phyloP scores from a whole-genome alignment of 1,139 yeast species.

The Hemisphaericaspora lyxosophila region DNA sequence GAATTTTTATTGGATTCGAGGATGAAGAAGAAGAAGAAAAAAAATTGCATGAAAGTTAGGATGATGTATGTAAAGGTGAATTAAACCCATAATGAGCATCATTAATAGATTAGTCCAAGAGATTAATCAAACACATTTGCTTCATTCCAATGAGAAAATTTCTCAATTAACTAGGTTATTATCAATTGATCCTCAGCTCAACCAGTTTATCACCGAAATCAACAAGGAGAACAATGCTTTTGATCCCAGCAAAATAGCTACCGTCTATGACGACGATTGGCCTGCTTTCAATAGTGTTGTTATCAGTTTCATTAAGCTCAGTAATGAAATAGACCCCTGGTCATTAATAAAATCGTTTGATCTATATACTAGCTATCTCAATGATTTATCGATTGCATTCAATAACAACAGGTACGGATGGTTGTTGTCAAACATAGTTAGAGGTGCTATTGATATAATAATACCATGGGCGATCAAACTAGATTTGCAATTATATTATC shows the following conservation, averaged over 20 bases:
- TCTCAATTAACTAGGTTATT: conserved; percentile 9
- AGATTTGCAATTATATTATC: conserved; percentile 46
- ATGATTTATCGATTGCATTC: conserved; percentile 59
- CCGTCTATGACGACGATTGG: conserved; percentile 43
- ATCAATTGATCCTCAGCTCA: conserved; percentile 12
- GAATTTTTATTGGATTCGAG: no score
- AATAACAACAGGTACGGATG: conserved; percentile 53
- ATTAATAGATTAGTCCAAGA: conserved; percentile 72
- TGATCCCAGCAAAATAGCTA: conserved; percentile 17
- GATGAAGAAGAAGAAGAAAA: no score
- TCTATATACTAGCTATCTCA: conserved; percentile 50
- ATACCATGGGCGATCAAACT: conserved; percentile 52
- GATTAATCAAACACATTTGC: conserved; percentile 9
- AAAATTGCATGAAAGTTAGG: no score
- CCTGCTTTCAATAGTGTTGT: conserved; percentile 53
- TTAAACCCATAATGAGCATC: conserved; percentile 52
- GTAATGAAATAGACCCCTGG: conserved; percentile 60
- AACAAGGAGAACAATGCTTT: conserved; percentile 5
- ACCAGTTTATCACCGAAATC: conserved; percentile 9
- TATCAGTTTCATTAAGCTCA: conserved; percentile 48
- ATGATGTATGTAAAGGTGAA: no score
- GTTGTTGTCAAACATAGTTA: conserved; percentile 45
- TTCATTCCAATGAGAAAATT: conserved; percentile 7
- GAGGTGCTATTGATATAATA: conserved; percentile 38
- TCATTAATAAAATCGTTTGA: conserved; percentile 60